Evolutionary conservation across 2,329 filamentous ascomycete genomes (phyloP), one percentile per base, ranked within the genome.

Genomic region (Fusarium sp.): DNA sequence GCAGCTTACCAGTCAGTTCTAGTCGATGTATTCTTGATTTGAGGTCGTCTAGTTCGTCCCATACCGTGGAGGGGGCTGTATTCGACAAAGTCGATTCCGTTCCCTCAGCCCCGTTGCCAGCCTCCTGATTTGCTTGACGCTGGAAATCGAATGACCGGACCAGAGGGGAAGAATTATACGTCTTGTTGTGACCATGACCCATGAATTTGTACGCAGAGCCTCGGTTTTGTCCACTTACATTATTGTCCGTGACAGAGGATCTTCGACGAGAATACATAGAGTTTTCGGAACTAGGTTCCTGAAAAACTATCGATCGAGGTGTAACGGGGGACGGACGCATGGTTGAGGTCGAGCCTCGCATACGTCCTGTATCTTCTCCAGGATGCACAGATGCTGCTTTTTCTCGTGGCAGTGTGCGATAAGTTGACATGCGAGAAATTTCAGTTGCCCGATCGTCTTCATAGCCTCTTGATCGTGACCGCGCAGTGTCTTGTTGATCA

Each of bases 1-100:
- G 95, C 38, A 96, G 85, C 82, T 97, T 97, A 66, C 95, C 95
- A 5, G 94, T 97, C 75, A 97, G 83, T 81, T 98, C 96, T 15
- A 99, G 88, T 68, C 94, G 93, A 76, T 94, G 92, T 76, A 99
- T 97, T 35, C 96, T 91, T 44, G 94, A 96, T 81, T 98, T 98
- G 52, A 99, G 85, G 73, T 98, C 96, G 77, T 98, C 96, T 33
- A 99, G 85, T 82, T 99, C 96, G 80, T 98, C 96, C 96, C 96
- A 99, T 6, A 99, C 94, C 0, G 95, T 98, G 4, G 95, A 97
- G 18, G 95, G 94, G 3, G 94, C 94, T 3, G 92, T 95, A 2
- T 94, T 96, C 0, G 96, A 98, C 38, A 93, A 88, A 0, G 93
- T 96, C 1, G 96, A 98, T 77, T 96, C 94, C 1, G 94, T 95